Conservation (phyloP, 352 stramenopile species). For the Phytophthora pistaciae region DNA sequence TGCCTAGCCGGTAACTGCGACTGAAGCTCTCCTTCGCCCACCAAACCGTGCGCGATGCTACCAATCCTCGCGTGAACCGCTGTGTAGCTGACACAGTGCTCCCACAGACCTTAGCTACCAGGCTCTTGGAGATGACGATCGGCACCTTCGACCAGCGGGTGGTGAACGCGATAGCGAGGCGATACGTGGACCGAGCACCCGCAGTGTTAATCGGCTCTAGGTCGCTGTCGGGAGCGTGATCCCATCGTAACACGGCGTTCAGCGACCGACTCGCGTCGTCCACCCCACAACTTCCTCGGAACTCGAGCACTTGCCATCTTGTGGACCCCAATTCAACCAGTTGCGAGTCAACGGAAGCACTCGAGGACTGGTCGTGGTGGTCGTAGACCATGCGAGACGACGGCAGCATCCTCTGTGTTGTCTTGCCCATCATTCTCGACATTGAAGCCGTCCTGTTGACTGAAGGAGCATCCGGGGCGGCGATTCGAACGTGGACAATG, state of each 20-base stretch:
- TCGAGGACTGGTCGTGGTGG: conserved; percentile 19
- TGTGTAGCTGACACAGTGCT: conserved; percentile 52
- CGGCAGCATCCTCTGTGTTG: conserved; percentile 50
- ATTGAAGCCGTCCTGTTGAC: conserved; percentile 39
- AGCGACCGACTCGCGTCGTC: conserved; percentile 64
- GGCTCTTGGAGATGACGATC: conserved; percentile 72
- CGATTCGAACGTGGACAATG: conserved; percentile 59
- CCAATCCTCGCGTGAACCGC: conserved; percentile 58
- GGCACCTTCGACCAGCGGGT: conserved; percentile 59
- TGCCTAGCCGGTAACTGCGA: conserved; percentile 73
- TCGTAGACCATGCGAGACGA: conserved; percentile 36
- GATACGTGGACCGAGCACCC: conserved; percentile 66
- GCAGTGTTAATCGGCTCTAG: conserved; percentile 47
- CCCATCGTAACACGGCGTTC: conserved; percentile 62
- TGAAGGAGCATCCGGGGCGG: conserved; percentile 34
- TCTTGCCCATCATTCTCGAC: conserved; percentile 49
- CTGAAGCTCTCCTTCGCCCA: conserved; percentile 87
- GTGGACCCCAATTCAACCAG: conserved; percentile 17
- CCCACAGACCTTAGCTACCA: conserved; percentile 72
- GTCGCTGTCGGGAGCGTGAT: conserved; percentile 34
- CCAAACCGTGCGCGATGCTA: conserved; percentile 64
- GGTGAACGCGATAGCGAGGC: conserved; percentile 61
- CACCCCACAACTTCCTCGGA: conserved; percentile 36
- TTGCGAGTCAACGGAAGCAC: conserved; percentile 12
- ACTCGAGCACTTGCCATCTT: conserved; percentile 49